Base-by-base conservation (phyloP, 2,329 filamentous ascomycete species). In the Fusarium sp. region DNA sequence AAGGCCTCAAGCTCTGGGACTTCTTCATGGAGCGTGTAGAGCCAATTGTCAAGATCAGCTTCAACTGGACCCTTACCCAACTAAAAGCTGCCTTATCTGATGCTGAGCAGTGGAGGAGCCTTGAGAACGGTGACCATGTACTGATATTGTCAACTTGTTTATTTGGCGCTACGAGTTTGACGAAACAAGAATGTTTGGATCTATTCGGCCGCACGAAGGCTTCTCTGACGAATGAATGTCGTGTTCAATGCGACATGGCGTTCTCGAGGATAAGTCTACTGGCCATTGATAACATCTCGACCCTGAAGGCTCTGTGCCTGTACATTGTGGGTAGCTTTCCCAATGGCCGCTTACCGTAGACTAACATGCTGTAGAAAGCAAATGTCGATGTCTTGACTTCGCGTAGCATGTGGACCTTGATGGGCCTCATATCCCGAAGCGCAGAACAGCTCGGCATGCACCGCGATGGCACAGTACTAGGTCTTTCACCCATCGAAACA, bases 381-480 rank as follows among this genome's bases (percentile, higher is more conserved):
- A 71, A 61, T 0, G 33, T 71, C 2, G 63, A 71, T 10, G 30
- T 31, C 0, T 16, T 71, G 0, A 59, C 62, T 0, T 60, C 62
- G 0, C 69, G 58, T 0, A 71, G 68, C 12, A 57, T 71, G 12
- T 71, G 58, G 57, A 60, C 47, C 0, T 16, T 71, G 4, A 59
- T 71, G 39, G 69, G 58, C 3, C 62, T 71, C 0, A 15, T 71
- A 4, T 56, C 50, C 11, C 53, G 69, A 22, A 60, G 30, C 6
- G 68, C 57, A 16, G 69, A 71, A 5, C 68, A 71, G 35, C 44
- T 71, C 2, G 69, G 69, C 6, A 33, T 66, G 24, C 69, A 71
- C 3, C 69, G 68, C 7, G 69, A 71, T 14, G 69, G 69, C 2
- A 60, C 57, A 12, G 42, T 59, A 15, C 30, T 71, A 11, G 58